Base-by-base conservation (phyloP, 352 stramenopile species). In the Pythium coloratum region DNA sequence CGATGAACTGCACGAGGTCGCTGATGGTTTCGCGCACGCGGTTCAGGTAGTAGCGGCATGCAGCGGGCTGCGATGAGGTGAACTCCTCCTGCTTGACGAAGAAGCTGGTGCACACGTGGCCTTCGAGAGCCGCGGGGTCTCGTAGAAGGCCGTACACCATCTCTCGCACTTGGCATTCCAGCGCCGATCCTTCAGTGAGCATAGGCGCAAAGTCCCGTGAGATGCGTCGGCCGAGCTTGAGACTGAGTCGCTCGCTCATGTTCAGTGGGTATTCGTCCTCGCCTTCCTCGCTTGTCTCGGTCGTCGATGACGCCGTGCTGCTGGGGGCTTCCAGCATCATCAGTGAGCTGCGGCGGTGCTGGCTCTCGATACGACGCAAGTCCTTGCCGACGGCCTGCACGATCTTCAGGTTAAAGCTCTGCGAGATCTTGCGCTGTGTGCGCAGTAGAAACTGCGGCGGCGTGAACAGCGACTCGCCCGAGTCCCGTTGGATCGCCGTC, bases 1-100 rank as follows among this genome's bases (percentile, higher is more conserved):
- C n/a, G 10, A 84, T 68, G 55, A 81, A 84, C 47, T 71, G 55
- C 24, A 72, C 64, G 9, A 84, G 32, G 44, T 81, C 69, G 26
- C 60, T 56, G 49, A 81, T 71, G 26, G 66, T 73, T 47, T 80
- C 73, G 20, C 76, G 73, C 18, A 75, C 67, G 28, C 70, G 68
- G 42, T 44, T 64, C n/a, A 84, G 49, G 57, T 77, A 78, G 47
- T 55, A 60, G 18, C 69, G 69, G 40, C 70, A 74, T 6, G 55
- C 50, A 6, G 28, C 51, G 7, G 69, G 61, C 20, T 33, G 14
- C 26, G 61, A n/a, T 24, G 57, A 59, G 13, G 50, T 62, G 32
- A 68, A 66, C 20, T 38, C 40, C 18, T 65, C 55, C 33, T 70
- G 59, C n/a, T 59, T 62, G 8, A 20, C 44, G 33, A 81, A 59